These are phyloP conservation scores for Cnidoscolus chayamansa DNA, from an alignment of 441 rosid genomes.

Conservation along the genomic window DNA sequence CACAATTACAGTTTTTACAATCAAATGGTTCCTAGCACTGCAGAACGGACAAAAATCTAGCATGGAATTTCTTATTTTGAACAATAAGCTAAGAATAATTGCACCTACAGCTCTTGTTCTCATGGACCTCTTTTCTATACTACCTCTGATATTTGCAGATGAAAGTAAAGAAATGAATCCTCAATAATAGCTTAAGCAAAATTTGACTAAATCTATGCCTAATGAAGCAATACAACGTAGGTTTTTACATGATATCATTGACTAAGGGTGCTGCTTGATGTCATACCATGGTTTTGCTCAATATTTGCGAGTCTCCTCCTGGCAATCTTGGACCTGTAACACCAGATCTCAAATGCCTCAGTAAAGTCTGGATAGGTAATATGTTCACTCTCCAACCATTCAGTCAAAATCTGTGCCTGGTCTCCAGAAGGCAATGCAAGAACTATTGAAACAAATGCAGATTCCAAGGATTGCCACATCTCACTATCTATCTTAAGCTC, in stretches of 20 bases:
- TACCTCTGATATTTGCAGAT: slow-evolving; percentile 5
- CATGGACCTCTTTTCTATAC: neutral
- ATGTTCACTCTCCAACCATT: slow-evolving; percentile 62
- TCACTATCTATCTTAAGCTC: slow-evolving; percentile 58
- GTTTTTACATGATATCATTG: neutral
- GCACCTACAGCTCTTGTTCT: neutral
- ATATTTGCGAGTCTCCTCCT: slow-evolving; percentile 58
- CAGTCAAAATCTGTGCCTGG: slow-evolving; percentile 75
- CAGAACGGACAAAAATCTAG: slow-evolving; percentile 14
- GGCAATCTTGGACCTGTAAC: slow-evolving; percentile 79
- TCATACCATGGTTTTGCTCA: slow-evolving; percentile 27
- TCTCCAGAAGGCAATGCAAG: slow-evolving; percentile 74
- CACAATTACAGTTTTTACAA: slow-evolving; percentile 24
- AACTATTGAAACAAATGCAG: slow-evolving; percentile 65
- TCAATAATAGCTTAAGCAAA: slow-evolving; percentile 11
- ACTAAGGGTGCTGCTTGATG: slow-evolving; percentile 12
- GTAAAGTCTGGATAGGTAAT: slow-evolving; percentile 75
- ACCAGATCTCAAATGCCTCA: slow-evolving; percentile 77
- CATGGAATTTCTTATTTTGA: slow-evolving; percentile 1
- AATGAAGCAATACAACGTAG: slow-evolving; percentile 11
- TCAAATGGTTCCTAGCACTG: slow-evolving; percentile 20
- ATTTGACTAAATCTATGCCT: slow-evolving; percentile 18
- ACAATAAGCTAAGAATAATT: neutral
- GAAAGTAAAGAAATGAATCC: neutral
- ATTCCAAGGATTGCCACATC: slow-evolving; percentile 79